Conservation (phyloP, 441 rosid species). For the Pelargonium myrrhifolium region DNA sequence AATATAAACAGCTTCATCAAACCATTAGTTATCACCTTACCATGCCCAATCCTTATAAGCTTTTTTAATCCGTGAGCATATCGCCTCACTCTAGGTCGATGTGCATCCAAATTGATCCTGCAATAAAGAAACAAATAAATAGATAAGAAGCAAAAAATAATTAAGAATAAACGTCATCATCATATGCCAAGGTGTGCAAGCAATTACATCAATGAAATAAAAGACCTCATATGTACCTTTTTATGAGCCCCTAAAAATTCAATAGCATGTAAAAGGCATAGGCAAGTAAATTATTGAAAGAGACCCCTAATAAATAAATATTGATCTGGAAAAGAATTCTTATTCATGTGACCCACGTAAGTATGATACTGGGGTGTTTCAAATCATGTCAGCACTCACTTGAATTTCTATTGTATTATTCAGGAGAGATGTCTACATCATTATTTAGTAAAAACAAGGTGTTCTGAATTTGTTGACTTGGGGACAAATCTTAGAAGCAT, state of each 20-base stretch:
- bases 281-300: background rate
- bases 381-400: no score
- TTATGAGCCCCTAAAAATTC: slow-evolving; percentile 10
- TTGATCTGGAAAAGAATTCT: background rate
- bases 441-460: background rate
- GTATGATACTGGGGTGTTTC: background rate
- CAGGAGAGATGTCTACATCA: background rate
- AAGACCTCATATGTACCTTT: background rate
- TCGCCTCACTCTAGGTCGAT: slow-evolving; percentile 82
- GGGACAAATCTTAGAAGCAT: background rate
- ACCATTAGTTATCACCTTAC: slow-evolving; percentile 34
- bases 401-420: background rate
- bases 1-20: slow-evolving; percentile 6
- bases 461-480: background rate
- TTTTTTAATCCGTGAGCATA: slow-evolving; percentile 78
- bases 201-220: slow-evolving; percentile 3
- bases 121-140: slow-evolving; percentile 20
- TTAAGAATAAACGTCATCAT: background rate
- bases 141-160: slow-evolving; percentile 5
- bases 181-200: slow-evolving; percentile 10
- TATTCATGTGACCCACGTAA: background rate
- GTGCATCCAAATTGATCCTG: slow-evolving; percentile 87
- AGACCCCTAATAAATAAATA: background rate
- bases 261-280: background rate
- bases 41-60: slow-evolving; percentile 84